Percentiles rank a stretch among this genome's conserved stretches.
phyloP scores from a whole-genome alignment of 441 rosid genomes.

The Corymbia citriodora region DNA sequence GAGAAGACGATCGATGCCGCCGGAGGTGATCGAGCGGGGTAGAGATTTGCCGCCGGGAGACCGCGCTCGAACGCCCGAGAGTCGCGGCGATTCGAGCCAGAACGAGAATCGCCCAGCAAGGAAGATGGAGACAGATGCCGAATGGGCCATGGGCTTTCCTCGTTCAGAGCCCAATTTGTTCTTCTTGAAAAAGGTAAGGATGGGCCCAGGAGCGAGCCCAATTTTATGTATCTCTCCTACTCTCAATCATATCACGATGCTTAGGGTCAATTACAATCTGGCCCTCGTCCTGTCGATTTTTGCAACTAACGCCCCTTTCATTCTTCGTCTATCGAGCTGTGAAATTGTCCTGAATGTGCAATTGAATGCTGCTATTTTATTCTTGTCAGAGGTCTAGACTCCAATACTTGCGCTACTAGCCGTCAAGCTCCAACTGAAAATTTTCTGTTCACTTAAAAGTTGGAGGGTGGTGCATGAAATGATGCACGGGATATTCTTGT shows the following conservation, averaged over 20 bases:
- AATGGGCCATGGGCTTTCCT: not conserved
- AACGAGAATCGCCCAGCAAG: not conserved
- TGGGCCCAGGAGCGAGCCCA: not conserved
- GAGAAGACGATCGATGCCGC: not conserved
- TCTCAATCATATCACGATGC: no score
- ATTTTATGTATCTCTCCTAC: not conserved
- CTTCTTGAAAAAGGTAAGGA: not conserved
- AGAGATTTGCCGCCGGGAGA: not conserved
- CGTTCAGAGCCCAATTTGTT: no score
- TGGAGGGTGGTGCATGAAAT: no score
- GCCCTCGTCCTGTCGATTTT: not conserved
- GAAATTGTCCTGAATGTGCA: not conserved
- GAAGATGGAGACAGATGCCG: not conserved
- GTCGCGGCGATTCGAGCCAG: not conserved
- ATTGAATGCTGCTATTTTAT: not conserved
- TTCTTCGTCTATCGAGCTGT: not conserved
- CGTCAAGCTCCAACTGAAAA: no score
- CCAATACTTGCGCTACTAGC: no score
- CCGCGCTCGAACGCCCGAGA: not conserved
- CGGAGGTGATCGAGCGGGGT: not conserved
- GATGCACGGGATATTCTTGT: no score
- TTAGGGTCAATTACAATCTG: not conserved
- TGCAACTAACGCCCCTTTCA: not conserved
- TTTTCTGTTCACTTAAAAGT: no score
- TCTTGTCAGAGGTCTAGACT: not conserved